phyloP scores from a whole-genome alignment of 768 basidiomycete species.

The Suillus weaverae region DNA sequence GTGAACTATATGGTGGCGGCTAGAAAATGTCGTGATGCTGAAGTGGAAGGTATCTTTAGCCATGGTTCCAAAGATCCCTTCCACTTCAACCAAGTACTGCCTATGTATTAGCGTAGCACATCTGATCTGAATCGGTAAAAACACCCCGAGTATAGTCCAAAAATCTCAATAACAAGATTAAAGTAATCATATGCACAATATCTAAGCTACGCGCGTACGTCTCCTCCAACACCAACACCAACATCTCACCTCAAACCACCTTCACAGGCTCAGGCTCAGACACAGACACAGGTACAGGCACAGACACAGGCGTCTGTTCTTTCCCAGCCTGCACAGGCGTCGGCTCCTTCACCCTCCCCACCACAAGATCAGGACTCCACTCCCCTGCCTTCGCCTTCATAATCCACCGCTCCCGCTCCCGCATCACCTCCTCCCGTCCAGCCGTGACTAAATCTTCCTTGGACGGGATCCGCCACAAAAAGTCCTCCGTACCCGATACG shows the following conservation, averaged over 20 bases:
- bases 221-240: background rate
- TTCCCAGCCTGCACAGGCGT: background rate
- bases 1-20: constrained; percentile 14
- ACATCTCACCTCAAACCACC: background rate
- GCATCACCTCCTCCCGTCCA: constrained; percentile 13
- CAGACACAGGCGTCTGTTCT: background rate
- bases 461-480: constrained; percentile 48
- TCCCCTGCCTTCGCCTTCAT: constrained; percentile 14
- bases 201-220: background rate
- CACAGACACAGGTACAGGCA: background rate
- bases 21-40: constrained; percentile 21
- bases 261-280: background rate
- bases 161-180: background rate
- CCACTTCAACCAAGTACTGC: too few relatives aligned
- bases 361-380: background rate
- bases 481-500: constrained; percentile 67
- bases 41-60: too few relatives aligned
- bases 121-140: background rate
- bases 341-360: background rate
- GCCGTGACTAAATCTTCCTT: constrained; percentile 40
- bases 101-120: background rate
- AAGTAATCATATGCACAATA: background rate
- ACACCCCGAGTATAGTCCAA: background rate
- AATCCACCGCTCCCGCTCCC: constrained; percentile 25
- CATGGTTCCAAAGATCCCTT: too few relatives aligned